Conservation (phyloP, 805 yeast species). For the Saccharomycopsis fermentans region DNA sequence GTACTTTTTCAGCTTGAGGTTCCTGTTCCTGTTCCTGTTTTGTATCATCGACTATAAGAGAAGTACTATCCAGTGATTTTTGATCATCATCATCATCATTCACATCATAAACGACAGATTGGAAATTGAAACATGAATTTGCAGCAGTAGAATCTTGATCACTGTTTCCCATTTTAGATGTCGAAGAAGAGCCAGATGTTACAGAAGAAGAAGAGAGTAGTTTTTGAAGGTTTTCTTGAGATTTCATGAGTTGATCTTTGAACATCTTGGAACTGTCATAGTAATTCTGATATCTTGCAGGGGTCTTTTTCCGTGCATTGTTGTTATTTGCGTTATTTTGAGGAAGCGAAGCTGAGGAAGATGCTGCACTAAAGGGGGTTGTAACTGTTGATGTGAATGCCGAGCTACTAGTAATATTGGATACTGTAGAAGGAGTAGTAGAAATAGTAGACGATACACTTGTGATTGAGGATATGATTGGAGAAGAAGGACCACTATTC, state of each 20-base stretch:
- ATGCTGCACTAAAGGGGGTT: background rate
- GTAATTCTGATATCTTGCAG: constrained; percentile 40
- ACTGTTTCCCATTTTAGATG: background rate
- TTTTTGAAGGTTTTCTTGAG: background rate
- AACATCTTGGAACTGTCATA: constrained; percentile 36
- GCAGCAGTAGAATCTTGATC: background rate
- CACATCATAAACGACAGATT: constrained; percentile 16
- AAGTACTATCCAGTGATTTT: constrained; percentile 4
- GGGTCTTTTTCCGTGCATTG: constrained; percentile 26
- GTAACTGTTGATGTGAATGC: background rate
- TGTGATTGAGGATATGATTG: background rate
- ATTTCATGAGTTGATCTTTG: constrained; percentile 30
- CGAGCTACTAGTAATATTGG: background rate
- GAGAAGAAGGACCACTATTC: constrained; percentile 15
- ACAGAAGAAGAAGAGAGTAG: background rate
- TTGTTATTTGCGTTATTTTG: background rate
- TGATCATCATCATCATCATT: background rate
- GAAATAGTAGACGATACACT: background rate
- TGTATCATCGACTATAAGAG: background rate
- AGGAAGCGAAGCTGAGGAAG: background rate
- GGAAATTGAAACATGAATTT: constrained; percentile 16
- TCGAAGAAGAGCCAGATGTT: background rate
- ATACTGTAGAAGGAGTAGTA: background rate
- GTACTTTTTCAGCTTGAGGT: background rate
- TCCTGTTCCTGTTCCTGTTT: background rate